These are phyloP conservation scores for Trypanosoma grayi DNA, from an alignment of 208 protist species.

Conservation along the genomic window DNA sequence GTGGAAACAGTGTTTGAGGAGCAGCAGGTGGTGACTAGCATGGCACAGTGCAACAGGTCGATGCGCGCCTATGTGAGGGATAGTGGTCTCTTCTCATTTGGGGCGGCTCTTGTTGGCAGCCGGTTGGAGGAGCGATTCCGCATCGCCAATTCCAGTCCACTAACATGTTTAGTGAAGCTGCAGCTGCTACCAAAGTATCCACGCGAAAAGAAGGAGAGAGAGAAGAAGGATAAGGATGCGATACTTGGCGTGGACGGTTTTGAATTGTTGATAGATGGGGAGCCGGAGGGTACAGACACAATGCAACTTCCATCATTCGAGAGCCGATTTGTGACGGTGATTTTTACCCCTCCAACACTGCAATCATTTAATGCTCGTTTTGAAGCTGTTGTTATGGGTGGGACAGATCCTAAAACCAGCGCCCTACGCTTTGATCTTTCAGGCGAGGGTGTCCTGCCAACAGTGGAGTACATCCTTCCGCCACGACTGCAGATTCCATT, in stretches of 20 bases:
- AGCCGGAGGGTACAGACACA: constrained; percentile 6
- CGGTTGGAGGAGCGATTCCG: constrained; percentile 90
- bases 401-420: constrained; percentile 57
- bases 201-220: constrained; percentile 24
- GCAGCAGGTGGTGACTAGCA: constrained; percentile 90
- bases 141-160: constrained; percentile 93
- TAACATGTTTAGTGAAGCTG: constrained; percentile 87
- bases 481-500: constrained; percentile 32
- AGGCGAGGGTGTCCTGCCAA: constrained; percentile 94
- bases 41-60: constrained; percentile 64
- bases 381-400: constrained; percentile 89
- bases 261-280: constrained; percentile 41
- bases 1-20: constrained; percentile 97
- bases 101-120: constrained; percentile 81
- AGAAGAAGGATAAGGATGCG: constrained; percentile 13
- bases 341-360: constrained; percentile 86
- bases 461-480: constrained; percentile 67
- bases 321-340: constrained; percentile 93
- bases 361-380: constrained; percentile 83
- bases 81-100: constrained; percentile 93
- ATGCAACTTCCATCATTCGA: constrained; percentile 94
- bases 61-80: constrained; percentile 87
- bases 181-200: constrained; percentile 32
- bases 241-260: constrained; percentile 51
- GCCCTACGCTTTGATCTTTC: constrained; percentile 86